Base-by-base conservation (phyloP, 306 rosid species). In the Oemleria cerasiformis region DNA sequence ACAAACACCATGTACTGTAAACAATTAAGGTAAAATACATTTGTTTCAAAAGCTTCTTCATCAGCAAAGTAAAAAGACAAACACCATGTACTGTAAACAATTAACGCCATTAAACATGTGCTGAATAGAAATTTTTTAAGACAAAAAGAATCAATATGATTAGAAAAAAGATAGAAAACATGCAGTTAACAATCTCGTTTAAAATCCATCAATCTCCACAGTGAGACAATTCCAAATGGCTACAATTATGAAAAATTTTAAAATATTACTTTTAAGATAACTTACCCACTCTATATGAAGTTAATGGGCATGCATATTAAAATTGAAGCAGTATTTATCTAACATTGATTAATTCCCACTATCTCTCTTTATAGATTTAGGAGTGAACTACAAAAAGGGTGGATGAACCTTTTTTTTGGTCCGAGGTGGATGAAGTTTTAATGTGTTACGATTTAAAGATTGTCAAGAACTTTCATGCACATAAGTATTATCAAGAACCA, bases 1-100 rank as follows among this genome's bases (percentile, higher is more conserved):
- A 86, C 63, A 72, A 92, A 77, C 63, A 86, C 34, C 90, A 92
- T 86, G 75, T 92, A 92, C 95, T 90, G 77, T 53, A 51, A 36
- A 36, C 61, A 50, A 70, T 72, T 62, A 76, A 84, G 75, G 73
- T n/a, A n/a, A 57, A 42, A 20, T 48, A 49, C 72, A 69, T 5
- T 4, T 64, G 9, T 50, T 34, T 61, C 41, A 58, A 11, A 41
- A 38, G 44, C n/a, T n/a, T n/a, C n/a, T n/a, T n/a, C n/a, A n/a
- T n/a, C n/a, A n/a, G n/a, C n/a, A n/a, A n/a, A n/a, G n/a, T n/a
- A n/a, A n/a, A n/a, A n/a, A n/a, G n/a, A n/a, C n/a, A n/a, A n/a
- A n/a, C n/a, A n/a, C n/a, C n/a, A n/a, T n/a, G n/a, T n/a, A n/a
- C n/a, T n/a, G n/a, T n/a, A n/a, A n/a, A n/a, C n/a, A n/a, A n/a